Evolutionary conservation across 164 flowering plant genomes (phyloP).

Genomic region (Litsea cubeba): DNA sequence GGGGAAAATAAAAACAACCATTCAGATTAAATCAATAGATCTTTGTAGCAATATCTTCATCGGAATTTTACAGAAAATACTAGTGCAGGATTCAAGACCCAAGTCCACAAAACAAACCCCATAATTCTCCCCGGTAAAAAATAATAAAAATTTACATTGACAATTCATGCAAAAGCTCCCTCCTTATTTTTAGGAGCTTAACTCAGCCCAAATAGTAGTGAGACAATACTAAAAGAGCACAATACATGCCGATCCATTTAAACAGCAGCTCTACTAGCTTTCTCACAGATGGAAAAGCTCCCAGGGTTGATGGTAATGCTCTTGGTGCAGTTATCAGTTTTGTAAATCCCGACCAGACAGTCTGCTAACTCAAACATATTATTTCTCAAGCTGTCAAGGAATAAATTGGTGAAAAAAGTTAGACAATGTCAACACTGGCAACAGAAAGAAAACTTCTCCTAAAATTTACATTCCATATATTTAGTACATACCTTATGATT

Average conservation of each 20-base stretch:
- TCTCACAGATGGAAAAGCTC: slow-evolving; percentile 58
- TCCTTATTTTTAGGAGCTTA: background rate
- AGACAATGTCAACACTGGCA: background rate
- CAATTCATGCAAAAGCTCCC: background rate
- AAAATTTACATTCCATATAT: background rate
- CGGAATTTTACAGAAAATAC: background rate
- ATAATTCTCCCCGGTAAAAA: background rate
- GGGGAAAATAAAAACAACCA: too few relatives aligned
- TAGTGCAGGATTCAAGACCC: background rate
- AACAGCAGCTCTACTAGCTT: slow-evolving; percentile 36
- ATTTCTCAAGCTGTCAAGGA: slow-evolving; percentile 71
- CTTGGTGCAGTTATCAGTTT: slow-evolving; percentile 95
- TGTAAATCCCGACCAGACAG: slow-evolving; percentile 93
- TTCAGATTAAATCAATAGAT: too few relatives aligned
- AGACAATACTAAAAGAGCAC: background rate
- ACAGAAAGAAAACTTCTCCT: too few relatives aligned
- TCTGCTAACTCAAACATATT: slow-evolving; percentile 98
- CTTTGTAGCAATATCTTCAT: too few relatives aligned
- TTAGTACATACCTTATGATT: slow-evolving; percentile 64
- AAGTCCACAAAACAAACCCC: background rate
- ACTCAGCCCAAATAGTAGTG: background rate
- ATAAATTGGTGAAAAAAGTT: background rate
- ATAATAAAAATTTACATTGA: too few relatives aligned
- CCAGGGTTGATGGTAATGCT: slow-evolving; percentile 94
- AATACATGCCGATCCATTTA: too few relatives aligned